phyloP scores from a whole-genome alignment of 495 filamentous ascomycete genomes.

The Hypoxylon trugodes region DNA sequence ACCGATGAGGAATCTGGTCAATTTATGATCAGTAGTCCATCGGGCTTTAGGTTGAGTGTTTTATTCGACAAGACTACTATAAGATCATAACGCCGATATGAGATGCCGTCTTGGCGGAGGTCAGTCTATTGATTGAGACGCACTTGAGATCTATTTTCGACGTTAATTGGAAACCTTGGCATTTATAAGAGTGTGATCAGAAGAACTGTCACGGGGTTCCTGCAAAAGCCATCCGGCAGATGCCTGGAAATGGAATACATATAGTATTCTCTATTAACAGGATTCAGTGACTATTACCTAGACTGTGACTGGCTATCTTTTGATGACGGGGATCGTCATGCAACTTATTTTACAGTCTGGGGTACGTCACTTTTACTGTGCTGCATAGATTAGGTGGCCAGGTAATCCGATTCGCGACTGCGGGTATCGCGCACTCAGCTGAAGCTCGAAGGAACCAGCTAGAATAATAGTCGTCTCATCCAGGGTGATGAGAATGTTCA shows the following conservation, averaged over 20 bases:
- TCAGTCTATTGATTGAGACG: constrained; percentile 2
- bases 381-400: background rate
- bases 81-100: background rate
- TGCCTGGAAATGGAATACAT: too few species aligned
- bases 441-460: background rate
- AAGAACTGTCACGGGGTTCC: too few species aligned
- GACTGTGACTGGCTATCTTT: too few species aligned
- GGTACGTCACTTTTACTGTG: background rate
- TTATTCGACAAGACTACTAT: background rate
- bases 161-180: constrained; percentile 11
- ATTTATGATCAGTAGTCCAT: background rate
- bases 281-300: too few species aligned
- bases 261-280: too few species aligned
- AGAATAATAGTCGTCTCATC: background rate
- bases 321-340: too few species aligned
- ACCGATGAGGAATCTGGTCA: background rate
- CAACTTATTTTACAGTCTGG: too few species aligned
- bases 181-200: too few species aligned
- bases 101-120: constrained; percentile 3
- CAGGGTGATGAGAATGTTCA: background rate
- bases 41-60: background rate
- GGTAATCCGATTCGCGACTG: background rate
- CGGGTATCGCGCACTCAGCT: background rate
- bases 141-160: background rate
- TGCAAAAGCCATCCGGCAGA: too few species aligned